phyloP scores from a whole-genome alignment of 2,329 filamentous ascomycete species.

The Apiospora saccharicola region DNA sequence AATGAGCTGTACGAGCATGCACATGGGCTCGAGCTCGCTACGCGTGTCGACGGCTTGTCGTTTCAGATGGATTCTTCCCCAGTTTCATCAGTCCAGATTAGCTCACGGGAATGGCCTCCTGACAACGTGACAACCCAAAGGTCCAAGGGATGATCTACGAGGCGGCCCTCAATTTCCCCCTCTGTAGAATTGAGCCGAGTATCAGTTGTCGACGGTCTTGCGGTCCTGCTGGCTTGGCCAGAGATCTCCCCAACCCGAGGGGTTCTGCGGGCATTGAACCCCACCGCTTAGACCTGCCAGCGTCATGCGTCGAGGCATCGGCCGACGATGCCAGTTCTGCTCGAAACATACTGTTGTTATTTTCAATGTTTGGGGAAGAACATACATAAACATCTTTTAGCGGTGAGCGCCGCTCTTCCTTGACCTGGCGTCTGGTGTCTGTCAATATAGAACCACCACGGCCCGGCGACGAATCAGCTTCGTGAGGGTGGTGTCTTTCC shows the following conservation, averaged over 20 bases:
- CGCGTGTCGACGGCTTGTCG: constrained; percentile 12
- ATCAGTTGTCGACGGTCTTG: not conserved
- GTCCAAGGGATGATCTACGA: constrained; percentile 15
- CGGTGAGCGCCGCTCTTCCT: constrained; percentile 12
- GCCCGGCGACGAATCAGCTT: constrained; percentile 16
- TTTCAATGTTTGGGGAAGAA: constrained; percentile 9
- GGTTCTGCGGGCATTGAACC: constrained; percentile 18
- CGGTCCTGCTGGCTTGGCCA: not conserved
- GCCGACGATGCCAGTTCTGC: constrained; percentile 12
- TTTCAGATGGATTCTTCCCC: constrained; percentile 21
- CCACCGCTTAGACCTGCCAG: constrained; percentile 18
- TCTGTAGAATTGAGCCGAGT: constrained; percentile 4
- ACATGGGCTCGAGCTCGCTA: constrained; percentile 1
- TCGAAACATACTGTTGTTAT: constrained; percentile 9
- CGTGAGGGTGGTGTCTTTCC: constrained; percentile 4
- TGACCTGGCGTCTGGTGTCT: constrained; percentile 5
- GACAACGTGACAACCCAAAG: constrained; percentile 13
- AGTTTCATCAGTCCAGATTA: constrained; percentile 19
- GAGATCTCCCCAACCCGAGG: constrained; percentile 15
- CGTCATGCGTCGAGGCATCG: constrained; percentile 11
- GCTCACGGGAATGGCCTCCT: constrained; percentile 18
- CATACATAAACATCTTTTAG: constrained; percentile 15
- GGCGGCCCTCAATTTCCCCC: not conserved
- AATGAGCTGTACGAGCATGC: constrained; percentile 18
- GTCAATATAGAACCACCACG: constrained; percentile 14